Base-by-base conservation (phyloP, 345 rosid species). In the Arabis alpina region DNA sequence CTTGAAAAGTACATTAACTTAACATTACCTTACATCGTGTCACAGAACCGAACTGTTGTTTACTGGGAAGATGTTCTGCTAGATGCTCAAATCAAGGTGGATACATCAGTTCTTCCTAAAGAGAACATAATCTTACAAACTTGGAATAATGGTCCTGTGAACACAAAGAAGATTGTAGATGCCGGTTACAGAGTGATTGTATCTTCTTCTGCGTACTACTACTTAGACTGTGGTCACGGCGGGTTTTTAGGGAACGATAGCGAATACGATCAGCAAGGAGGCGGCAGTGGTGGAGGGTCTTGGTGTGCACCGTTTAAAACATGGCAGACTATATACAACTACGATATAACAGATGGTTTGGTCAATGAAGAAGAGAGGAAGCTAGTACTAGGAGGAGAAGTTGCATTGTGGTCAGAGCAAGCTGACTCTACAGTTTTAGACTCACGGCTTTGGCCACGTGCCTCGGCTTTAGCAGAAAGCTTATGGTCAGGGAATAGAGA, bases 351-450 rank as follows among this genome's bases (percentile, higher is more conserved):
- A 0, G 59, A 84, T 53, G 92, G 92, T 23, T 74, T 91, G 77
- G 7, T 49, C 0, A 77, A 78, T 11, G 75, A 81, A 66, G 94
- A 85, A 54, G 94, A 93, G 76, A 83, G 85, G 24, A 81, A 78
- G 61, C 71, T 91, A 66, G 98, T 90, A 28, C 61, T 93, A 2
- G 98, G 97, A 28, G 96, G 96, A 39, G 98, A 90, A 68, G 97
- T 90, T 48, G 96, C 91, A 12, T 73, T 91, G 54, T 93, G 94
- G 97, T 93, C 97, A n/a, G 98, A 91, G 76, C 96, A 93, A 77
- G 88, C 93, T 13, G 92, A 88, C 23, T 77, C 91, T 0, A 75
- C 83, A 0, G 90, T 87, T 65, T 47, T 93, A 65, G 97, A 93
- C 42, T 37, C 76, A 34, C 69, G 86, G 75, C 36, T 88, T 53